A percentile compares a stretch with the other conserved stretches of the same genome.
Conservation (phyloP, 2,329 filamentous ascomycete species). For the Purpureocillium takamizusanense region DNA sequence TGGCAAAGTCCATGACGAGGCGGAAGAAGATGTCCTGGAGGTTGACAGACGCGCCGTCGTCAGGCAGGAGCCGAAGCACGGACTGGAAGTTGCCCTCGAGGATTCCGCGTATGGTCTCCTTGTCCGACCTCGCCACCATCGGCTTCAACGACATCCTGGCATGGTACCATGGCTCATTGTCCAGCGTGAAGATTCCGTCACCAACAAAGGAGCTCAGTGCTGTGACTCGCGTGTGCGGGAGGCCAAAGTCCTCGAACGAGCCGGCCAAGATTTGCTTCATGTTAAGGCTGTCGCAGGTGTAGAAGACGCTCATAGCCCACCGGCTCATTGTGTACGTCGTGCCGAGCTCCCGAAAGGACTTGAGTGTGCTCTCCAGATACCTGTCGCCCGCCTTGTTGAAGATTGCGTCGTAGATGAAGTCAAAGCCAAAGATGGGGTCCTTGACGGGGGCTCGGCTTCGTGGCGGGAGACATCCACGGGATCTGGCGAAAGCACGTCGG, state of each 20-base stretch:
- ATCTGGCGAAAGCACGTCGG: constrained; percentile 10
- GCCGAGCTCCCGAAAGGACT: constrained; percentile 17
- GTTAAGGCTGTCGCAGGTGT: constrained; percentile 39
- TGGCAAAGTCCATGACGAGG: constrained; percentile 36
- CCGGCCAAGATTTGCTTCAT: constrained; percentile 45
- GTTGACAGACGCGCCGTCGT: constrained; percentile 20
- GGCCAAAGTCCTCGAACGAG: constrained; percentile 40
- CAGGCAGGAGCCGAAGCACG: constrained; percentile 26
- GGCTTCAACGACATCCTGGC: constrained; percentile 27
- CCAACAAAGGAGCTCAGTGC: constrained; percentile 32
- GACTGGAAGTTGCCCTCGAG: constrained; percentile 24
- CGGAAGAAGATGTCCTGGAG: constrained; percentile 37
- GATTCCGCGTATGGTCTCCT: constrained; percentile 14
- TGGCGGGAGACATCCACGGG: constrained; percentile 13
- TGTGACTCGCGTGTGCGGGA: constrained; percentile 23
- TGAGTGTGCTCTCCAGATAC: constrained; percentile 18
- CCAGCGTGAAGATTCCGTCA: constrained; percentile 37
- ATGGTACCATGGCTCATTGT: constrained; percentile 37
- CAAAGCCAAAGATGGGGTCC: constrained; percentile 23
- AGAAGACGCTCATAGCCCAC: constrained; percentile 22
- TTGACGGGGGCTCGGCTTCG: constrained; percentile 14
- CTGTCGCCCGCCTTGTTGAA: constrained; percentile 14
- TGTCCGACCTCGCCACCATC: constrained; percentile 23
- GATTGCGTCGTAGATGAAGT: constrained; percentile 22
- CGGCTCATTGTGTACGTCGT: constrained; percentile 22